phyloP scores from a whole-genome alignment of 345 rosid species.

The Psidium guajava region DNA sequence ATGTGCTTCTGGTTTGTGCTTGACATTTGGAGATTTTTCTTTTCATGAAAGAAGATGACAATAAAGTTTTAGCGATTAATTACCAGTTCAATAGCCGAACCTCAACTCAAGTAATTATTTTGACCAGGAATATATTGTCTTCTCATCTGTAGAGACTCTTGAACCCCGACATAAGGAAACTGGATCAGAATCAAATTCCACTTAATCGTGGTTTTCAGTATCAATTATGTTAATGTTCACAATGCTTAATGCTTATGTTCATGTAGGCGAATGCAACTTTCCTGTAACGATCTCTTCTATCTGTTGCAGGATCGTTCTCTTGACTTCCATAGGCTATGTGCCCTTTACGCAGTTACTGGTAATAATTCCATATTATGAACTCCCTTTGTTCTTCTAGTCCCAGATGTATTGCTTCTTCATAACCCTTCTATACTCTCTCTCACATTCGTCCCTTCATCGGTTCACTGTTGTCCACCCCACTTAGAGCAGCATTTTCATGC shows the following conservation, averaged over 20 bases:
- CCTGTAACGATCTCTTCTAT: conserved; percentile 4
- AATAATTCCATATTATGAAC: conserved; percentile 4
- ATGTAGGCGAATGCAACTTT: background rate
- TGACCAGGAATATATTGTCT: background rate
- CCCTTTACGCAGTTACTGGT: conserved; percentile 97
- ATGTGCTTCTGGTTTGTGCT: background rate
- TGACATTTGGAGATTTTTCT: background rate
- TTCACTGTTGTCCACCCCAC: background rate
- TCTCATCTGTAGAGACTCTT: background rate
- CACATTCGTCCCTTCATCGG: background rate
- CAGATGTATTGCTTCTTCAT: background rate
- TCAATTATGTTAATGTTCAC: background rate
- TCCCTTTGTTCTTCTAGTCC: background rate
- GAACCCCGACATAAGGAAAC: background rate
- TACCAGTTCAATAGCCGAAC: background rate
- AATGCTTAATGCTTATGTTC: background rate
- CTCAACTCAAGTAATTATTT: background rate
- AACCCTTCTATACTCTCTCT: background rate
- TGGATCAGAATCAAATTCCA: background rate
- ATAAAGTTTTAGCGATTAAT: background rate
- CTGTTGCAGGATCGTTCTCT: conserved; percentile 87
- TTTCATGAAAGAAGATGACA: background rate
- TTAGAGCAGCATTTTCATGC: background rate
- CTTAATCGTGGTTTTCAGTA: background rate
- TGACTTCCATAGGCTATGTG: conserved; percentile 76